These are phyloP conservation scores for Coniella lustricola DNA, from an alignment of 2,329 filamentous ascomycete genomes.

Conservation along the genomic window DNA sequence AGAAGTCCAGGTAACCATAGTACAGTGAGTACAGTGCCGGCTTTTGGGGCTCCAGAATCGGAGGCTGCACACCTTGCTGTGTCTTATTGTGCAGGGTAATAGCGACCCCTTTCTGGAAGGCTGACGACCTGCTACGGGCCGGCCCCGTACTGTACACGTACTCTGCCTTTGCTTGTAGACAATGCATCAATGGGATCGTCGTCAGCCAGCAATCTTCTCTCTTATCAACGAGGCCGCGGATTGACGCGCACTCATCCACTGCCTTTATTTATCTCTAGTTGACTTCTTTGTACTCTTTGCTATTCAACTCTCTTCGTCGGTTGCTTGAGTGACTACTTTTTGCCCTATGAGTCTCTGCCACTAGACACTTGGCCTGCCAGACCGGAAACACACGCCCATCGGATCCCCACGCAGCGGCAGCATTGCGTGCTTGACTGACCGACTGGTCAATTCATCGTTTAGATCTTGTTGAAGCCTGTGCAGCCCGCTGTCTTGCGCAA, in stretches of 20 bases:
- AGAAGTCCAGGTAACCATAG: too few species aligned
- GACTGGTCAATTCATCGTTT: neutral
- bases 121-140: neutral
- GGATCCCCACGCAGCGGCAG: too few species aligned
- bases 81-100: neutral
- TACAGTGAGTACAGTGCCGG: neutral
- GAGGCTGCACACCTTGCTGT: neutral
- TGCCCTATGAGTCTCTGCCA: too few species aligned
- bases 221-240: too few species aligned
- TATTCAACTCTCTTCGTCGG: too few species aligned
- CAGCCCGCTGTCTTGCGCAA: constrained; percentile 18
- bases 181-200: neutral
- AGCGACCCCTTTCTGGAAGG: constrained; percentile 7
- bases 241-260: constrained; percentile 1
- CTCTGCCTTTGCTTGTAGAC: neutral
- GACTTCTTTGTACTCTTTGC: neutral
- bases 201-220: too few species aligned
- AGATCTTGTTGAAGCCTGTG: neutral
- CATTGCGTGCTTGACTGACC: too few species aligned
- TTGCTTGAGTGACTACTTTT: too few species aligned
- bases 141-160: neutral
- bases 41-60: constrained; percentile 3
- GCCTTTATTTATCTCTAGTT: neutral
- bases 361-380: too few species aligned
- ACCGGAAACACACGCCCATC: too few species aligned